Evolutionary conservation across 345 rosid genomes (phyloP), one percentile per base, ranked within the genome.

Genomic region (Linum trigynum): DNA sequence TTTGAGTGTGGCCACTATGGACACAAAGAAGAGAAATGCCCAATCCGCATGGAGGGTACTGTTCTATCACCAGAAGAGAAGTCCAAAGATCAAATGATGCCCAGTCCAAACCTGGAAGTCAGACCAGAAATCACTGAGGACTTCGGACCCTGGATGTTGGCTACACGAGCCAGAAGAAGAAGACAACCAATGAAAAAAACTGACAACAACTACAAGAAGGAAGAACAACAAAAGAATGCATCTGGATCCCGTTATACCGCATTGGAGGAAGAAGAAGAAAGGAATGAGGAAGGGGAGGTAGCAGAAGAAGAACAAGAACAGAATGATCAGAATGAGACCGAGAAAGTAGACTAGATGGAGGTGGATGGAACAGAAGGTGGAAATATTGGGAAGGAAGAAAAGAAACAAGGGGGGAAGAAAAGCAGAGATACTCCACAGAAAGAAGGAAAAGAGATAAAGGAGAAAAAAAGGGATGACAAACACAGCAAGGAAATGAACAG

Each of bases 141-240:
- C 32, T 23, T 23, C 1, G 64, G 69, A 70, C 68, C 74, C 77
- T 45, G 57, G 72, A 71, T 78, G 82, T 72, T 77, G 68, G 84
- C 79, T 73, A 53, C n/a, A 50, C 67, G 32, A 1, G 32, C 23
- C 50, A 55, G 62, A 6, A 61, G 61, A 69, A 75, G 69, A 72
- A 76, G 83, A 79, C 78, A 85, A 70, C 75, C 59, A 75, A 72
- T 80, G 69, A 67, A 7, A 40, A 14, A 15, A 32, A 53, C 14
- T 7, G 7, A 53, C 39, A 14, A 9, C 2, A 55, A 39, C 37
- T 10, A 23, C 40, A 35, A 67, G 5, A 12, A 59, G 16, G 57
- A 42, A 11, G 9, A 40, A 5, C 7, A 15, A 36, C 36, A 1
- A n/a, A 61, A 35, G 35, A 55, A 8, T 38, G 2, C 17, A n/a